Percentiles rank a stretch among this genome's conserved stretches.
Conservation (phyloP, 2,329 filamentous ascomycete species). For the Harringtonia lauricola region DNA sequence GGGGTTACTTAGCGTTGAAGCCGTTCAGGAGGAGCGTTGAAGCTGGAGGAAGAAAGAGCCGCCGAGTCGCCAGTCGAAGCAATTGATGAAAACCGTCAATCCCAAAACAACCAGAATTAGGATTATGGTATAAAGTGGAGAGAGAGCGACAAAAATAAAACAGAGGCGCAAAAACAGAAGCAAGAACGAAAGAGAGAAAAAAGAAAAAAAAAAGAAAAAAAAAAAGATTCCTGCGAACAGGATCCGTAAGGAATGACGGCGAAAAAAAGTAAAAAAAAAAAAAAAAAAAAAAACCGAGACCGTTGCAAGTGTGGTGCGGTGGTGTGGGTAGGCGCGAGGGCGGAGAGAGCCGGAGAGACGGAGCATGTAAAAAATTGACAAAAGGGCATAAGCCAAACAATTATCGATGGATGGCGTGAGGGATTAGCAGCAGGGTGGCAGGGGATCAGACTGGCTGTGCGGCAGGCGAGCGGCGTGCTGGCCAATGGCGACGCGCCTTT, state of each 20-base stretch:
- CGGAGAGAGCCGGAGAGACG: constrained; percentile 11
- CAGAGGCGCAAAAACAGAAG: not conserved
- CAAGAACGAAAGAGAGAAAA: not conserved
- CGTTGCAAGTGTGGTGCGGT: not conserved
- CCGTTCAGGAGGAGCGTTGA: not conserved
- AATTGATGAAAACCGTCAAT: too few relatives aligned
- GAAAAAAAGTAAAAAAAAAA: not conserved
- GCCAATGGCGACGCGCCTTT: constrained; percentile 11
- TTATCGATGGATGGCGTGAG: constrained; percentile 4
- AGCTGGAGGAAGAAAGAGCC: not conserved
- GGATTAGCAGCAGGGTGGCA: constrained; percentile 2
- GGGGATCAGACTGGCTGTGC: not conserved
- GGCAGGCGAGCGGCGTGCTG: too few relatives aligned
- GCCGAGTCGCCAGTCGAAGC: too few relatives aligned
- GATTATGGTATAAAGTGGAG: too few relatives aligned
- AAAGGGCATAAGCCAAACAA: not conserved
- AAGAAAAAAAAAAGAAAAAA: not conserved
- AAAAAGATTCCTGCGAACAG: not conserved
- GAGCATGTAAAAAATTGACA: constrained; percentile 2
- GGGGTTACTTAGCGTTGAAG: not conserved
- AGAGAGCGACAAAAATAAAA: not conserved
- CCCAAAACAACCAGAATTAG: too few relatives aligned
- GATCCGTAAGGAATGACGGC: not conserved
- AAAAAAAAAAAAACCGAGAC: not conserved
- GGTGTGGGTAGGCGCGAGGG: not conserved